Percentiles rank a stretch among this genome's conserved stretches.
Conservation (phyloP, 768 basidiomycete genomes). For the Phallus indusiatus region DNA sequence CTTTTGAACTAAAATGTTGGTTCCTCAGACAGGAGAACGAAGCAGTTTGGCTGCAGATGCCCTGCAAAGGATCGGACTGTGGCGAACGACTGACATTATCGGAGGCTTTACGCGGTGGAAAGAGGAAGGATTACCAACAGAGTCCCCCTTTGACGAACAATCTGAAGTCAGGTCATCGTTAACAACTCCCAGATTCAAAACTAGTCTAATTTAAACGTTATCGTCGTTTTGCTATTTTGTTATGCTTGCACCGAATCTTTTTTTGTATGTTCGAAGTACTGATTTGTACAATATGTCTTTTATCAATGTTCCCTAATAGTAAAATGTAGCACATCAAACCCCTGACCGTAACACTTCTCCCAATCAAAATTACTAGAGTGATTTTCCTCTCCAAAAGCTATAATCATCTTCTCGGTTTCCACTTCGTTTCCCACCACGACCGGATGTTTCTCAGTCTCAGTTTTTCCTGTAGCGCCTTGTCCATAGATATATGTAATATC, state of each 20-base stretch:
- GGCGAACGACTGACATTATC: constrained; percentile 69
- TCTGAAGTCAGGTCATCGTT: background rate
- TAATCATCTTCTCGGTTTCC: constrained; percentile 35
- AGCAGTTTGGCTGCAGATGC: constrained; percentile 65
- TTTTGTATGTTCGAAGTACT: too few relatives aligned
- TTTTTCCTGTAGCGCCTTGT: constrained; percentile 63
- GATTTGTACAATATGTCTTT: too few relatives aligned
- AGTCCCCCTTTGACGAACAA: background rate
- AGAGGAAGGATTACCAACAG: constrained; percentile 48
- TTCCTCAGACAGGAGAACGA: constrained; percentile 58
- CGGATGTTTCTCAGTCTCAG: constrained; percentile 37
- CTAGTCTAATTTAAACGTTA: too few relatives aligned
- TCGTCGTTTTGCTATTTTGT: too few relatives aligned
- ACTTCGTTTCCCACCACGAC: constrained; percentile 46
- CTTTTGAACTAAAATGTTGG: too few relatives aligned
- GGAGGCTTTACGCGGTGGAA: constrained; percentile 71
- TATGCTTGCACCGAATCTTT: too few relatives aligned
- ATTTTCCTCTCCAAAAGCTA: constrained; percentile 69
- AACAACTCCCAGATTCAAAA: background rate
- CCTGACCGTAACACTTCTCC: constrained; percentile 53
- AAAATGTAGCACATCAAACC: constrained; percentile 63
- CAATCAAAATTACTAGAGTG: constrained; percentile 62
- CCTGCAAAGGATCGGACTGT: constrained; percentile 57
- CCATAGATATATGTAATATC: constrained; percentile 54
- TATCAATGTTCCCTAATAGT: background rate